Base-by-base conservation (phyloP, 2,329 filamentous ascomycete species). In the Neurospora crassa region DNA sequence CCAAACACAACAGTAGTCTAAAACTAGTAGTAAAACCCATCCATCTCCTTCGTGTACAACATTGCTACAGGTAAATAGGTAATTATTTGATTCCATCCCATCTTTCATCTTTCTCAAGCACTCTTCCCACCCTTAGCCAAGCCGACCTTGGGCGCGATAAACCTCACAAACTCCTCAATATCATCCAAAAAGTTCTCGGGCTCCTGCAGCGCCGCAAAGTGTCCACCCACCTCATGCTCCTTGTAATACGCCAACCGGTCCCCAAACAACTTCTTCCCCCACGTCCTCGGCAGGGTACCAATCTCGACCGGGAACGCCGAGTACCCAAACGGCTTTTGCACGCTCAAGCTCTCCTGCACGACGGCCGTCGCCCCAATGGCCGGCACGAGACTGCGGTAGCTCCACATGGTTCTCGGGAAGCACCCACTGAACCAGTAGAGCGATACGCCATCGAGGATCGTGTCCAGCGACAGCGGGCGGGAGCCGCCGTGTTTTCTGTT, bases 151-250 rank as follows among this genome's bases (percentile, higher is more conserved):
- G 24, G 24, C 24, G 53, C 53, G 10, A 63, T 18, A 63, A 63
- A 34, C 53, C 2, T 8, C 29, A 63, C 34, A 18, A 37, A 86
- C 41, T 79, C 80, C 73, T 85, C 82, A 0, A 85, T 73, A 78
- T 86, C 84, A n/a, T 73, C 76, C 71, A 81, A 77, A 41, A 86
- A 76, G 34, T 72, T 76, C 43, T 78, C 78, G 1, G 84, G 83
- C 67, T 78, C 76, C 75, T 86, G 84, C 69, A 86, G 72, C 6
- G 80, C 80, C 18, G 87, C 85, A 75, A 88, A 88, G 77, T 88
- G 86, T 0, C 87, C 86, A 18, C 87, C 87, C 10, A 40, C 37
- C 3, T 72, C 70, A 40, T 75, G 74, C 5, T 43, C 5, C 42
- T 42, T 70, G 37, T 71, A 72, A 37, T 72, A 71, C 42, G 73